Percentiles rank a stretch among this genome's conserved stretches.
Conservation (phyloP, 306 rosid species). For the Dicorynia guianensis region DNA sequence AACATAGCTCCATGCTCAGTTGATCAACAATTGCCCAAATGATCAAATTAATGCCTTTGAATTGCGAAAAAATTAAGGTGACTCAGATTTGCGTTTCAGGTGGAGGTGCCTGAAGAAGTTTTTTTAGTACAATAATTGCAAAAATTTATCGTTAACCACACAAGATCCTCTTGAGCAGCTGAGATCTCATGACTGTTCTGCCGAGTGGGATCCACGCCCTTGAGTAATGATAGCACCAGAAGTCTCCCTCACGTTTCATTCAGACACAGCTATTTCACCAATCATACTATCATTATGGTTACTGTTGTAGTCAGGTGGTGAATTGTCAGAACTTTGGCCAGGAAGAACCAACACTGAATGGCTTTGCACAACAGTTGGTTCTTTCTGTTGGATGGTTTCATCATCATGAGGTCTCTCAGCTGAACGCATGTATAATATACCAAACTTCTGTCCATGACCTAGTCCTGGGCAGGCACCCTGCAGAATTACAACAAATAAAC, state of each 20-base stretch:
- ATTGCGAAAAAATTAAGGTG: slow-evolving; percentile 41
- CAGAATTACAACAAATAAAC: slow-evolving; percentile 42
- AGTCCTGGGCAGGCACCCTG: slow-evolving; percentile 95
- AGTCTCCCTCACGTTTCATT: slow-evolving; percentile 39
- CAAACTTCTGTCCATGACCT: slow-evolving; percentile 76
- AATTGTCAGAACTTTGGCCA: slow-evolving; percentile 50
- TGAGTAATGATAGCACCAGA: slow-evolving; percentile 17
- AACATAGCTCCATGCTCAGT: slow-evolving; percentile 47
- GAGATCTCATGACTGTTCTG: slow-evolving; percentile 31
- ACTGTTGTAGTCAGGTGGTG: slow-evolving; percentile 34
- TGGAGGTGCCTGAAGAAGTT: slow-evolving; percentile 29
- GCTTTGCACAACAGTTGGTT: slow-evolving; percentile 53
- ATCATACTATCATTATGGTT: slow-evolving; percentile 46
- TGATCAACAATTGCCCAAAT: slow-evolving; percentile 45
- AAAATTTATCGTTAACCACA: slow-evolving; percentile 24
- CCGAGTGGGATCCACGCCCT: slow-evolving; percentile 36
- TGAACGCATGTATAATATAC: slow-evolving; percentile 58
- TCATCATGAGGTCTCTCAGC: slow-evolving; percentile 45
- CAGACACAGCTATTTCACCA: slow-evolving; percentile 36
- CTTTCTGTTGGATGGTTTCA: slow-evolving; percentile 49
- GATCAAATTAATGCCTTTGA: slow-evolving; percentile 45
- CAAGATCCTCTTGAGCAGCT: slow-evolving; percentile 22
- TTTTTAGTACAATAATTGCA: slow-evolving; percentile 34
- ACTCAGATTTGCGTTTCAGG: slow-evolving; percentile 37
- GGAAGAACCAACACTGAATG: slow-evolving; percentile 52